Evolutionary conservation across 2,329 filamentous ascomycete genomes (phyloP).

Genomic region (Aspergillus persii): DNA sequence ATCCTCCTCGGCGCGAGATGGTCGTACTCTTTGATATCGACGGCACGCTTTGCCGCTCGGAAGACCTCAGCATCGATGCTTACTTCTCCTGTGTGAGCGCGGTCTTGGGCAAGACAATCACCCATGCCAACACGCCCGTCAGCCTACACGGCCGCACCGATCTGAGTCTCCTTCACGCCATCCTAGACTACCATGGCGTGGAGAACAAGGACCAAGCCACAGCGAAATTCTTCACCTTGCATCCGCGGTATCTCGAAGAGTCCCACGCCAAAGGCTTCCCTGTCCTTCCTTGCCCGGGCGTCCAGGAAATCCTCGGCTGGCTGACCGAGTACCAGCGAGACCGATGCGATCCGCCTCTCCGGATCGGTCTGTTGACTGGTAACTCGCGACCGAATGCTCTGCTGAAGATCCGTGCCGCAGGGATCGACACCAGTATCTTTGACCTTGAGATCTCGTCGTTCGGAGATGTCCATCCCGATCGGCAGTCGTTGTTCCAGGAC

Average conservation of each 20-base stretch:
- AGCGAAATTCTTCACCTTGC: slow-evolving; percentile 6
- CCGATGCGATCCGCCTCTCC: background rate
- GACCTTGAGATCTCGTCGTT: slow-evolving; percentile 14
- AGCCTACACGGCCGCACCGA: slow-evolving; percentile 14
- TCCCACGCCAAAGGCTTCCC: slow-evolving; percentile 8
- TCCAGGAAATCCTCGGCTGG: slow-evolving; percentile 9
- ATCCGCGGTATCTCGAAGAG: slow-evolving; percentile 10
- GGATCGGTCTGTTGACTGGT: slow-evolving; percentile 11
- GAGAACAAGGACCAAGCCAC: slow-evolving; percentile 1
- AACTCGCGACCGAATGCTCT: slow-evolving; percentile 15
- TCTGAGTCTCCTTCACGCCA: slow-evolving; percentile 10
- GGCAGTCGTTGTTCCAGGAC: slow-evolving; percentile 6
- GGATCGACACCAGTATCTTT: slow-evolving; percentile 10
- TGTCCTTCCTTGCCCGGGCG: slow-evolving; percentile 3
- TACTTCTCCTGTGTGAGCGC: slow-evolving; percentile 14
- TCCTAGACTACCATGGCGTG: slow-evolving; percentile 10
- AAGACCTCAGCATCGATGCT: slow-evolving; percentile 14
- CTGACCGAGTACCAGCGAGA: background rate
- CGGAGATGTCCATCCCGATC: slow-evolving; percentile 12
- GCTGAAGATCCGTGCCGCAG: slow-evolving; percentile 9
- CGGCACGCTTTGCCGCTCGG: slow-evolving; percentile 13
- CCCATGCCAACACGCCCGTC: slow-evolving; percentile 13
- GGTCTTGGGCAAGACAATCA: slow-evolving; percentile 9
- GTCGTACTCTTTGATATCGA: slow-evolving; percentile 15
- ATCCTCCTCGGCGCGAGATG: background rate